Percentiles rank a stretch among this genome's conserved stretches.
Conservation (phyloP, 148 eudicot genomes). For the Beta vulgaris region DNA sequence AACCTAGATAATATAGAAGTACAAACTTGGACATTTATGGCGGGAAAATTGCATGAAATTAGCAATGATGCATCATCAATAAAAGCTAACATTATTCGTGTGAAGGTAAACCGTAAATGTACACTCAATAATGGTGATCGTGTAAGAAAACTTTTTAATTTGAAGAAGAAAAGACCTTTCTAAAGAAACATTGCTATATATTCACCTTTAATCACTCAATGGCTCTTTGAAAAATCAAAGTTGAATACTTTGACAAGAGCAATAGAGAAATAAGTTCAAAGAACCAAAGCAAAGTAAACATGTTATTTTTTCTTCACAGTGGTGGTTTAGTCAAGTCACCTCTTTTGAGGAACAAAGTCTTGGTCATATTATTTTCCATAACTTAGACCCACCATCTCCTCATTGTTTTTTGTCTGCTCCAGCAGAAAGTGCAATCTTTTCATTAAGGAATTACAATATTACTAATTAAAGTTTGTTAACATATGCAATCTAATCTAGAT, state of each 20-base stretch:
- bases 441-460: background rate
- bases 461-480: background rate
- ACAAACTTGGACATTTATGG: background rate
- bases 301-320: background rate
- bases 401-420: slow-evolving; percentile 9
- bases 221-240: slow-evolving; percentile 2
- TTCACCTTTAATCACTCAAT: slow-evolving; percentile 5
- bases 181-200: background rate
- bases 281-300: background rate
- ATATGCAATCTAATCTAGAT: background rate
- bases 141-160: slow-evolving; percentile 14
- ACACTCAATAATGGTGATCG: background rate
- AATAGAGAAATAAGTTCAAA: background rate
- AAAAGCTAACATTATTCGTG: slow-evolving; percentile 12
- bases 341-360: slow-evolving; percentile 10
- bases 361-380: background rate
- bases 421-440: background rate
- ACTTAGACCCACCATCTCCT: slow-evolving; percentile 5
- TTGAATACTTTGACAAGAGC: background rate
- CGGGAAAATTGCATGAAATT: slow-evolving; percentile 2
- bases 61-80: background rate
- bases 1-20: too few species aligned
- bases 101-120: slow-evolving; percentile 3
- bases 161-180: slow-evolving; percentile 15
- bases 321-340: slow-evolving; percentile 16